Evolutionary conservation across 2,329 filamentous ascomycete genomes (phyloP), one percentile per base, ranked within the genome.

Genomic region (Colletotrichum sp.): DNA sequence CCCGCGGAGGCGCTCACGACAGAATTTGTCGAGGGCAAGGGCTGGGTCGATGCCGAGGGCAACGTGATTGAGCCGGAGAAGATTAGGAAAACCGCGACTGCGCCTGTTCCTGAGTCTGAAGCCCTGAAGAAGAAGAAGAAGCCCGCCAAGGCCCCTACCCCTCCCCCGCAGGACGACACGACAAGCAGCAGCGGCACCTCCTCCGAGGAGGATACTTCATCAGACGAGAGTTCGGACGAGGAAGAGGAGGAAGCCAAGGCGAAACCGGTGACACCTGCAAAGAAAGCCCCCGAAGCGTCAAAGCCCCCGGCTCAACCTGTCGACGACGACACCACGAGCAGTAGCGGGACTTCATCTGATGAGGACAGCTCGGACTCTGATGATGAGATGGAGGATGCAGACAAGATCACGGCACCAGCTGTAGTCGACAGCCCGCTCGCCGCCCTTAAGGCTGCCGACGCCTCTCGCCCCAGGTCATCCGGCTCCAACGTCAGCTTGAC

Each of bases 1-100:
- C 85, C 85, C 3, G 84, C 83, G 12, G 83, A 84, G 18, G 88
- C 89, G 63, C 83, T 87, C n/a, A 84, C 88, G 5, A 76, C 76
- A 4, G 92, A 93, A 72, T 98, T 93, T 82, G 90, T 97, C 55
- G 94, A 98, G 70, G 96, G 94, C 26, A 93, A 94, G 81, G 96
- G 96, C 2, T 99, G 97, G 96, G 90, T 98, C 0, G 94, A 98
- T 80, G 91, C 92, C 77, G 88, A 93, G 18, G 96, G 96, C 8
- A 92, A 93, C 71, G 86, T 98, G 2, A 91, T 98, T 4, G 95
- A 98, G 83, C 85, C 84, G 10, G 87, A 87, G 44, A 88, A 86
- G 77, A 82, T 80, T 36, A 88, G 84, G 69, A 85, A 80, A 63
- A 79, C 79, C 10, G 79, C 73, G 21, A 26, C 63, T 5, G 73